Conservation (phyloP, 352 stramenopile species). For the Globisporangium megalacanthum region DNA sequence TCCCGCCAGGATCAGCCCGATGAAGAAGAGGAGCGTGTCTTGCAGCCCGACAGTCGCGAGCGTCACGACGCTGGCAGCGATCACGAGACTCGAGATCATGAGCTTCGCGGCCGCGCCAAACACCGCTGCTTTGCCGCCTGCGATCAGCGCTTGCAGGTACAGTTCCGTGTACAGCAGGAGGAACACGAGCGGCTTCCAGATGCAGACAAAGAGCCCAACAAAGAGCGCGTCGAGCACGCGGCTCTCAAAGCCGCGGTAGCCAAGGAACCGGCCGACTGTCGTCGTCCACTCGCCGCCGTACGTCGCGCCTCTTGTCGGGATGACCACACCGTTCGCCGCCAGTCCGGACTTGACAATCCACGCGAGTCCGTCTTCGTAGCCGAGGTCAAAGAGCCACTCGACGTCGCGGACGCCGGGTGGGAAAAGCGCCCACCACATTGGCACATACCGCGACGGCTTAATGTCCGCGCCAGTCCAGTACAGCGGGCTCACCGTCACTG, state of each 20-base stretch:
- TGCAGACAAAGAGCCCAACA: slow-evolving; percentile 61
- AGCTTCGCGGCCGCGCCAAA: slow-evolving; percentile 66
- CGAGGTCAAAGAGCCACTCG: slow-evolving; percentile 81
- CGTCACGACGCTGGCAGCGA: slow-evolving; percentile 34
- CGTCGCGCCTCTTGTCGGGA: slow-evolving; percentile 46
- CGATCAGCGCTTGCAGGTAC: slow-evolving; percentile 63
- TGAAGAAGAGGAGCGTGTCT: slow-evolving; percentile 51
- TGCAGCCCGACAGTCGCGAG: slow-evolving; percentile 52
- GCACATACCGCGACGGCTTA: slow-evolving; percentile 87
- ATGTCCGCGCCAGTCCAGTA: slow-evolving; percentile 87
- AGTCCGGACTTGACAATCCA: slow-evolving; percentile 56
- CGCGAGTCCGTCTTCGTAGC: slow-evolving; percentile 72
- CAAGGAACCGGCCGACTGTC: slow-evolving; percentile 67
- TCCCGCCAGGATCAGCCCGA: slow-evolving; percentile 36
- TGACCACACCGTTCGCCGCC: slow-evolving; percentile 25
- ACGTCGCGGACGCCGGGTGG: slow-evolving; percentile 61
- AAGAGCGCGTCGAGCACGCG: slow-evolving; percentile 69
- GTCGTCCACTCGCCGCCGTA: slow-evolving; percentile 63
- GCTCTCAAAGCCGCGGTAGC: slow-evolving; percentile 66
- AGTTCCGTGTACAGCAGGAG: slow-evolving; percentile 77
- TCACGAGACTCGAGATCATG: slow-evolving; percentile 53
- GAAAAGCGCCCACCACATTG: slow-evolving; percentile 82
- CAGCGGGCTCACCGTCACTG: slow-evolving; percentile 78
- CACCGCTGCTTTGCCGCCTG: slow-evolving; percentile 60
- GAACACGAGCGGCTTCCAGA: slow-evolving; percentile 80